Percentiles rank a stretch among this genome's conserved stretches.
Evolutionary conservation across 1,139 yeast species (phyloP).

Genomic region (Protomyces arabidopsidicola): DNA sequence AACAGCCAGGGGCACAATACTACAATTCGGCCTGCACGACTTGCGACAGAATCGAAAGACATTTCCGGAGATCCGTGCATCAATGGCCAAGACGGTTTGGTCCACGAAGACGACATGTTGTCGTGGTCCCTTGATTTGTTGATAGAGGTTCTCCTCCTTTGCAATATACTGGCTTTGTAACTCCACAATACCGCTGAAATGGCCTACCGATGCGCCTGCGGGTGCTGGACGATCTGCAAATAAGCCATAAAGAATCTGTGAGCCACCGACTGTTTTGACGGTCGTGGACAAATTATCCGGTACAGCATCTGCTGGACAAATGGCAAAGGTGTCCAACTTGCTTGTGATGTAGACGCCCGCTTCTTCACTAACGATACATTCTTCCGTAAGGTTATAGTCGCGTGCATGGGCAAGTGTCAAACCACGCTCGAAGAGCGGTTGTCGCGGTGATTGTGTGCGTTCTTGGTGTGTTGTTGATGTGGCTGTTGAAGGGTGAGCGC

Average conservation of each 20-base stretch:
- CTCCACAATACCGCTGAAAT: constrained; percentile 70
- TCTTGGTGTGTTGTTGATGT: background rate
- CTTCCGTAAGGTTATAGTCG: constrained; percentile 9
- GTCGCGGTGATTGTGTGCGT: background rate
- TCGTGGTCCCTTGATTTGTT: constrained; percentile 77
- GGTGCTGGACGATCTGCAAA: constrained; percentile 49
- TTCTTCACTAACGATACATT: constrained; percentile 2
- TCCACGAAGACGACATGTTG: constrained; percentile 64
- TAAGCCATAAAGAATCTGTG: constrained; percentile 37
- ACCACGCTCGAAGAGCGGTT: background rate
- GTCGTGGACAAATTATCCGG: constrained; percentile 1
- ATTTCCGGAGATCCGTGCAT: constrained; percentile 76
- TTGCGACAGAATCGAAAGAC: constrained; percentile 69
- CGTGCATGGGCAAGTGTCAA: background rate
- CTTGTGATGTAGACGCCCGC: constrained; percentile 1
- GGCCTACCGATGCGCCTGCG: constrained; percentile 54
- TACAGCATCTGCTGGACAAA: constrained; percentile 6
- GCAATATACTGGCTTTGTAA: constrained; percentile 56
- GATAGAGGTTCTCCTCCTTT: constrained; percentile 70
- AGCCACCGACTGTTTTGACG: background rate
- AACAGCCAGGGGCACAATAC: constrained; percentile 12
- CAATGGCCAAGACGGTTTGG: constrained; percentile 57
- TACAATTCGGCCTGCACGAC: constrained; percentile 61
- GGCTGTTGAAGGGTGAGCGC: background rate
- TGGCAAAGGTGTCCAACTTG: background rate